Evolutionary conservation across 805 yeast species (phyloP).

Genomic region (Geotrichum ghanense): DNA sequence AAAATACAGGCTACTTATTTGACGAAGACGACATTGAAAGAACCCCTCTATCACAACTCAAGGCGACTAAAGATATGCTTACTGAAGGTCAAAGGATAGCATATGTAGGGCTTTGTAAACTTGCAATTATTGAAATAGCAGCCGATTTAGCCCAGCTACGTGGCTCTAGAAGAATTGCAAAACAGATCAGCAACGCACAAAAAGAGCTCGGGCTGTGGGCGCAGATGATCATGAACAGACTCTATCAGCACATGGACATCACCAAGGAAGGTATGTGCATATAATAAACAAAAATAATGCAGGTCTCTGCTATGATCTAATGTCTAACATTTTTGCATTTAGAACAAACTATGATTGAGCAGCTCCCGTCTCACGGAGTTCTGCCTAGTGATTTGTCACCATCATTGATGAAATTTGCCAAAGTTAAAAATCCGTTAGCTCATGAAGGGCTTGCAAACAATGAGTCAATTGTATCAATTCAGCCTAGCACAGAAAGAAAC

Average conservation of each 20-base stretch:
- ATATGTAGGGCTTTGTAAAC: constrained; percentile 73
- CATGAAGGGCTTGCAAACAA: background rate
- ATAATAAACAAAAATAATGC: too few species aligned
- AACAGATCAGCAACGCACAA: constrained; percentile 55
- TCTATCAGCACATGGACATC: constrained; percentile 76
- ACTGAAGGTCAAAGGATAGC: constrained; percentile 83
- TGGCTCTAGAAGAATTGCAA: constrained; percentile 35
- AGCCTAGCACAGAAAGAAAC: constrained; percentile 2
- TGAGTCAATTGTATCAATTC: background rate
- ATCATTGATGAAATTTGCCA: constrained; percentile 42
- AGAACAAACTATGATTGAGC: constrained; percentile 81
- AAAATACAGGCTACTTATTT: constrained; percentile 45
- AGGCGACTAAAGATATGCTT: constrained; percentile 69
- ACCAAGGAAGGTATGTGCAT: constrained; percentile 32
- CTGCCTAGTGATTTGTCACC: constrained; percentile 58
- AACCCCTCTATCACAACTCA: constrained; percentile 53
- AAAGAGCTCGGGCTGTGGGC: constrained; percentile 82
- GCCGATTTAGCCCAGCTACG: constrained; percentile 51
- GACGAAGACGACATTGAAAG: constrained; percentile 32
- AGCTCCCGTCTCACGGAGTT: constrained; percentile 73
- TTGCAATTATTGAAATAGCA: constrained; percentile 71
- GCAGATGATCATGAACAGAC: constrained; percentile 50
- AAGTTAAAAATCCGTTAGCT: constrained; percentile 39
- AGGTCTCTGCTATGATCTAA: too few species aligned
- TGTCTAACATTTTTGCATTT: constrained; percentile 4